These are phyloP conservation scores for Colletotrichum tropicicola DNA, from an alignment of 2,329 filamentous ascomycete genomes.

Conservation along the genomic window DNA sequence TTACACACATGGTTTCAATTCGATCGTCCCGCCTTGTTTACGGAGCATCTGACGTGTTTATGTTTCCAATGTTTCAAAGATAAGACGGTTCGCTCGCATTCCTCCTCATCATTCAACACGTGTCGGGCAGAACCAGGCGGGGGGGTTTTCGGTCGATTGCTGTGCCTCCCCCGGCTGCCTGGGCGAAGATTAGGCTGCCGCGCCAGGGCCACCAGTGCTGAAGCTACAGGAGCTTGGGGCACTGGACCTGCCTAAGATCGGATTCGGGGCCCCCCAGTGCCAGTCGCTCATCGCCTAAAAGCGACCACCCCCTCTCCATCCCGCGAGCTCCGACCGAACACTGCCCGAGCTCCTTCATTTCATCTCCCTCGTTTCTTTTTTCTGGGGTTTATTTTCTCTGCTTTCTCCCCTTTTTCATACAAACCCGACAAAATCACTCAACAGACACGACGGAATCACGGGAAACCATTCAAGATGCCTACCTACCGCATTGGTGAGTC, in stretches of 20 bases:
- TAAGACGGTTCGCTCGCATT: background rate
- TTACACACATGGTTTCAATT: background rate
- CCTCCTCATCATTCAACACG: conserved; percentile 4
- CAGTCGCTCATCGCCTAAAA: no score
- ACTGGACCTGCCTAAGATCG: background rate
- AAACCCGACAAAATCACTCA: background rate
- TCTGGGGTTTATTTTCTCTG: conserved; percentile 2
- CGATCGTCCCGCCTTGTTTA: background rate
- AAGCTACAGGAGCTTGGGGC: conserved; percentile 11
- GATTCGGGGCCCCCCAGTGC: no score
- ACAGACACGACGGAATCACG: background rate
- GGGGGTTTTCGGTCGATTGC: background rate
- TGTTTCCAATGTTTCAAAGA: conserved; percentile 6
- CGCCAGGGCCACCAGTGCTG: background rate
- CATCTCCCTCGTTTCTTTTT: conserved; percentile 21
- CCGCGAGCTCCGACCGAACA: background rate
- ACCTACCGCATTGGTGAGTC: conserved; percentile 57
- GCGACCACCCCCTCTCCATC: background rate
- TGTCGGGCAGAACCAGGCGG: background rate
- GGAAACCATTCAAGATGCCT: conserved; percentile 45
- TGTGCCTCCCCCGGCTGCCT: conserved; percentile 8
- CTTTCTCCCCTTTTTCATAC: background rate
- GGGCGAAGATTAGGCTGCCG: conserved; percentile 6
- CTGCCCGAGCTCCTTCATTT: background rate
- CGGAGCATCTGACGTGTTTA: background rate